Evolutionary conservation across 805 yeast species (phyloP).

Genomic region (Schwanniomyces occidentalis): DNA sequence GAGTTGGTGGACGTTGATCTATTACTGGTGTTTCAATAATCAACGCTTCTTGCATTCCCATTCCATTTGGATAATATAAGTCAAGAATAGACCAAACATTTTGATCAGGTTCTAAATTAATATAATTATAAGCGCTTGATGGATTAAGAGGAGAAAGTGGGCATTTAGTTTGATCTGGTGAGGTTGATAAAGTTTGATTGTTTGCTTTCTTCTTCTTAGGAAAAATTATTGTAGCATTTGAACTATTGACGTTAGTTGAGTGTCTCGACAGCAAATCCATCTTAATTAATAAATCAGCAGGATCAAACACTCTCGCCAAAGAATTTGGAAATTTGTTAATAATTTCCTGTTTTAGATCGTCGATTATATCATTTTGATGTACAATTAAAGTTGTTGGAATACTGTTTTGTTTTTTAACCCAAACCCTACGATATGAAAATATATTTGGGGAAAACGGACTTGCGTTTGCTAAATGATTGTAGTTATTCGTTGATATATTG

Average conservation of each 20-base stretch:
- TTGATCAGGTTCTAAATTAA: slow-evolving; percentile 58
- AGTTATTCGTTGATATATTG: not conserved
- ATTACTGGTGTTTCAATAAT: slow-evolving; percentile 56
- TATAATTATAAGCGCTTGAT: not conserved
- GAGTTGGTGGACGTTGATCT: too few relatives aligned
- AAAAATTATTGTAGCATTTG: slow-evolving; percentile 11
- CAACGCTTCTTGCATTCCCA: slow-evolving; percentile 65
- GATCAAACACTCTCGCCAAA: slow-evolving; percentile 59
- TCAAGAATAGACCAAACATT: slow-evolving; percentile 60
- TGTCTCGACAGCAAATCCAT: slow-evolving; percentile 19
- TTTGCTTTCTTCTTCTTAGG: slow-evolving; percentile 11
- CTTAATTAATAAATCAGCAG: slow-evolving; percentile 60
- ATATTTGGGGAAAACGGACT: too few relatives aligned
- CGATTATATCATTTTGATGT: slow-evolving; percentile 65
- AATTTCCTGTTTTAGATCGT: slow-evolving; percentile 73
- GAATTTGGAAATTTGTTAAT: slow-evolving; percentile 67
- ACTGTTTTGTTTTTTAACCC: slow-evolving; percentile 53
- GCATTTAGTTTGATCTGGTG: slow-evolving; percentile 15
- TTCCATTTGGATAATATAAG: slow-evolving; percentile 62
- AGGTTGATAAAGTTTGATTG: slow-evolving; percentile 10
- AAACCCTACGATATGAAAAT: too few relatives aligned
- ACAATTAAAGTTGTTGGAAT: slow-evolving; percentile 72
- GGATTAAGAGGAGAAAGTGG: slow-evolving; percentile 11
- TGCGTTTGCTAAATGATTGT: not conserved
- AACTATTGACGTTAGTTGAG: slow-evolving; percentile 4